Evolutionary conservation across 75 land plant genomes (phyloP), one percentile per base, ranked within the genome.

Genomic region (Gnetum montanum): DNA sequence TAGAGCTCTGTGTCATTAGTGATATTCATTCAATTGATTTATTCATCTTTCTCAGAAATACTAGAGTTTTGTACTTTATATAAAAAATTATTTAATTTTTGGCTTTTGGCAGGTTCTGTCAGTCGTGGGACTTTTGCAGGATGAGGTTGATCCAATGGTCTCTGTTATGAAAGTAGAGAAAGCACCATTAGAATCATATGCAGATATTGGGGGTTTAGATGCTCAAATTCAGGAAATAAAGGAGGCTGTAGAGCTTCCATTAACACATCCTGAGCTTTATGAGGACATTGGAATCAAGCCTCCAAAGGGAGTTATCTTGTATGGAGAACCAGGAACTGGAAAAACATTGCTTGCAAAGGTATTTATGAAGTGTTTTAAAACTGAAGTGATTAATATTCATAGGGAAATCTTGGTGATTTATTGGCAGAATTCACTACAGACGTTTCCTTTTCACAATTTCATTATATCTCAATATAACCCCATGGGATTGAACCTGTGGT

Each of bases 141-240:
- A 88, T 65, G 94, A 88, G 41, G 94, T 88, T 43, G 94, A 86
- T 59, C 86, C 95, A 8, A 86, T 89, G 95, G 91, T 86, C 33
- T 86, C 91, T 20, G 86, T 89, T n/a, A 89, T 89, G 95, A 89
- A 89, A 54, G 95, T 86, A 11, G 95, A 89, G 65, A 89, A 89
- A 62, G 95, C 84, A 49, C 95, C 95, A 15, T 62, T 89, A 45
- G 95, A 89, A 53, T 89, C 95, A 0, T 89, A 89, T 71, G 95
- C 92, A 36, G 95, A 89, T 43, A 86, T 89, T 25, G 95, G 95
- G 64, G 95, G 95, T 13, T 69, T 88, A 44, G 94, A 88, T 71
- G 86, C 91, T 6, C 93, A 88, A 58, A 85, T 88, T 33, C 90
- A 85, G 44, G 94, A 88, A 57, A 88, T 88, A 36, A 88, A 85